These are phyloP conservation scores for Chytriomyces confervae DNA, from an alignment of 192 early-diverging fungal species.

Conservation along the genomic window DNA sequence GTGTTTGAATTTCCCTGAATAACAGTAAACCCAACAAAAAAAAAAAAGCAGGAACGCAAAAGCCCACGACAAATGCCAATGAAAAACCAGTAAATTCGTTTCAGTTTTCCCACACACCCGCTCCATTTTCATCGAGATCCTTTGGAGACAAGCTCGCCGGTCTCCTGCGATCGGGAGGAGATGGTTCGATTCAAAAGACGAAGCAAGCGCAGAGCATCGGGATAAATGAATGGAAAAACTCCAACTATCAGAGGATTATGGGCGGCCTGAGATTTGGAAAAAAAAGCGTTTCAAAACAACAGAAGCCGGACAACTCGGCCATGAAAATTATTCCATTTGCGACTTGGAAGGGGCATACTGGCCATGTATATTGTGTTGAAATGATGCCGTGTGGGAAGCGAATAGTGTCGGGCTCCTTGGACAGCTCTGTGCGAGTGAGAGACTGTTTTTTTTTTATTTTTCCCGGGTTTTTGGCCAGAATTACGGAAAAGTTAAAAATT, in stretches of 20 bases:
- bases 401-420: slow-evolving; percentile 55
- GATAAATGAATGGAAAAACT: neutral
- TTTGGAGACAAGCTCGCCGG: slow-evolving; percentile 4
- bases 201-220: neutral
- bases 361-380: slow-evolving; percentile 75
- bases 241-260: neutral
- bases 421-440: slow-evolving; percentile 44
- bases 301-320: neutral
- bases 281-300: neutral
- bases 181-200: neutral
- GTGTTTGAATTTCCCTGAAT: too few relatives aligned
- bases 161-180: neutral
- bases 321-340: slow-evolving; percentile 9
- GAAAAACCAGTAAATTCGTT: too few relatives aligned
- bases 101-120: slow-evolving; percentile 3
- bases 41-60: neutral
- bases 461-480: neutral
- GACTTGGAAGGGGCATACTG: slow-evolving; percentile 68
- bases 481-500: neutral
- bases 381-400: slow-evolving; percentile 71
- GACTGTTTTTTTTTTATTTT: neutral
- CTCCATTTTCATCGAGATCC: slow-evolving; percentile 6
- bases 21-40: too few relatives aligned
- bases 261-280: neutral
- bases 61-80: too few relatives aligned